Percentiles rank a stretch among this genome's conserved stretches.
Conservation (phyloP, 306 rosid species). For the Ziziphus jujuba region DNA sequence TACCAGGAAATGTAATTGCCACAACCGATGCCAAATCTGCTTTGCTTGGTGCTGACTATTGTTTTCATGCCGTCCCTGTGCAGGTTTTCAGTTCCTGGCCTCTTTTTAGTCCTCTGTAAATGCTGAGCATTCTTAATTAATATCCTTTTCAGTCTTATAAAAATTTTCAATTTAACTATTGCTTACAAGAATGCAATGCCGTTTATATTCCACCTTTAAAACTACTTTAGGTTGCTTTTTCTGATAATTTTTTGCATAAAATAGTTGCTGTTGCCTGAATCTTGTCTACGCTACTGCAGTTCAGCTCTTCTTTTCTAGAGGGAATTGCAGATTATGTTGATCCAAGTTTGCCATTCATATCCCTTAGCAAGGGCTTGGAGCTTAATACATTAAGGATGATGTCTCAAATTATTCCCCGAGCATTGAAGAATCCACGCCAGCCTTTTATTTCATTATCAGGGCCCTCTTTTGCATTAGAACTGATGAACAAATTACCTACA, state of each 20-base stretch:
- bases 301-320: conserved; percentile 76
- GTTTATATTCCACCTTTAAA: neutral
- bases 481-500: conserved; percentile 90
- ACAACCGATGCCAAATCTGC: conserved; percentile 87
- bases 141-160: neutral
- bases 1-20: conserved; percentile 78
- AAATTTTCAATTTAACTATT: neutral
- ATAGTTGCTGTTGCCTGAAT: conserved; percentile 21
- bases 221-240: neutral
- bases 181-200: neutral
- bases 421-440: conserved; percentile 78
- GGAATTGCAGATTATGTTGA: conserved; percentile 77
- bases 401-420: conserved; percentile 92
- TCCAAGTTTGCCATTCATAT: conserved; percentile 84
- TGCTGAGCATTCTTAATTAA: neutral
- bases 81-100: conserved; percentile 51
- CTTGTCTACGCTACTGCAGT: conserved; percentile 51
- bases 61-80: conserved; percentile 93
- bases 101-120: neutral
- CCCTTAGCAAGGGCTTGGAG: conserved; percentile 93
- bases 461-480: conserved; percentile 88
- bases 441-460: conserved; percentile 92
- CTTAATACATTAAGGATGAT: conserved; percentile 83
- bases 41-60: conserved; percentile 70
- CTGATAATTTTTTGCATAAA: neutral